Evolutionary conservation across 1,284 basidiomycete species (phyloP).

Genomic region (Naganishia cerealis): DNA sequence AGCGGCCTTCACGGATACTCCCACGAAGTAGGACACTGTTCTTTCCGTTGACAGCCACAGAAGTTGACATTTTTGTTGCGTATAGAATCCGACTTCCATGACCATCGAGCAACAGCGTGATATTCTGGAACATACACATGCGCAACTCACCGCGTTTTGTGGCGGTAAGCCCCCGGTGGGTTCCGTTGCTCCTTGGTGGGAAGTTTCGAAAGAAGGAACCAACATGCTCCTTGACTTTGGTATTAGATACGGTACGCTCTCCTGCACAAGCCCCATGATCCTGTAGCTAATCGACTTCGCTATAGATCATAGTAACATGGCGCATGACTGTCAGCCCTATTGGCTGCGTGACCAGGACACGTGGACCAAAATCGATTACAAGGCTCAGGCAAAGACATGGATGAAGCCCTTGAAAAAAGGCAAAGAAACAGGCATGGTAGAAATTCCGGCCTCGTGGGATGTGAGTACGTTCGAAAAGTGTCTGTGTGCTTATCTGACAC

Average conservation of each 20-base stretch:
- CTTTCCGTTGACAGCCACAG: neutral
- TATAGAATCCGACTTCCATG: constrained; percentile 66
- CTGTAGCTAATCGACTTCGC: neutral
- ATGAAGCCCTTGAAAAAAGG: constrained; percentile 72
- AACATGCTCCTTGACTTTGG: constrained; percentile 71
- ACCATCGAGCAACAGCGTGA: constrained; percentile 68
- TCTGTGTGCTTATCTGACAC: neutral
- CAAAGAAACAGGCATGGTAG: constrained; percentile 67
- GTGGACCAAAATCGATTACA: constrained; percentile 75
- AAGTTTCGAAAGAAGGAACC: constrained; percentile 68
- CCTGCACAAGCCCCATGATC: neutral
- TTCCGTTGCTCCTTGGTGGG: constrained; percentile 76
- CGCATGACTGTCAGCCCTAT: constrained; percentile 65
- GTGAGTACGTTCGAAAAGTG: constrained; percentile 35
- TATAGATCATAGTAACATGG: constrained; percentile 59
- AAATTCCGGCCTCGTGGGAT: constrained; percentile 71
- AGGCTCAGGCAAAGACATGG: constrained; percentile 64
- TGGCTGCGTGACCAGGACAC: constrained; percentile 68
- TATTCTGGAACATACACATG: constrained; percentile 68
- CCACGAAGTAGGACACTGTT: constrained; percentile 59
- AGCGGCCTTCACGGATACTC: constrained; percentile 71
- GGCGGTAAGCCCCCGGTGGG: constrained; percentile 67
- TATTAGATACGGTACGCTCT: constrained; percentile 65
- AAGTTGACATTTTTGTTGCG: neutral
- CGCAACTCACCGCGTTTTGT: constrained; percentile 68